Conservation (phyloP, 2,329 filamentous ascomycete genomes). For the Aspergillus texensis region DNA sequence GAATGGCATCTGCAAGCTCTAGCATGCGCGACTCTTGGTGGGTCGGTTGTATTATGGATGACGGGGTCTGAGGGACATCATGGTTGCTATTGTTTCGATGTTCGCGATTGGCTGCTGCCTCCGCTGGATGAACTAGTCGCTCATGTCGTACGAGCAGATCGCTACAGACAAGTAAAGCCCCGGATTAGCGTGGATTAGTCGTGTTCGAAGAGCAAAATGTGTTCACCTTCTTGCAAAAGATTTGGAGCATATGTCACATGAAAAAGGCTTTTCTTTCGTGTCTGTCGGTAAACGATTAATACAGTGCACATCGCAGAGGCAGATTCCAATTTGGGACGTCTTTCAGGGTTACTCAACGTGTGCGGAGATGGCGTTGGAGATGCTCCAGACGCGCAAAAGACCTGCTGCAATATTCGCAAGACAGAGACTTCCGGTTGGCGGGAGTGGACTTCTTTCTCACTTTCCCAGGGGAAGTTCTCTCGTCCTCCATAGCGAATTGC, state of each 20-base stretch:
- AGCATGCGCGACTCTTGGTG: slow-evolving; percentile 49
- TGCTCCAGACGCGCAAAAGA: slow-evolving; percentile 53
- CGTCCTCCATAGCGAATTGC: slow-evolving; percentile 43
- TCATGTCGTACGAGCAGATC: slow-evolving; percentile 54
- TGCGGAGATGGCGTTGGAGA: slow-evolving; percentile 55
- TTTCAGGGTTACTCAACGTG: slow-evolving; percentile 47
- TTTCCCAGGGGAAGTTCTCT: slow-evolving; percentile 37
- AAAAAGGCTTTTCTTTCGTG: slow-evolving; percentile 54
- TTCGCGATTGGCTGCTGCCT: slow-evolving; percentile 44
- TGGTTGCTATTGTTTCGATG: slow-evolving; percentile 36
- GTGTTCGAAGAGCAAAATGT: slow-evolving; percentile 5
- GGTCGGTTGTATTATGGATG: slow-evolving; percentile 40
- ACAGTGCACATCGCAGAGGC: background rate
- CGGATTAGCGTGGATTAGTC: slow-evolving; percentile 26
- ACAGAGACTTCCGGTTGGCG: slow-evolving; percentile 49
- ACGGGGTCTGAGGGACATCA: slow-evolving; percentile 37
- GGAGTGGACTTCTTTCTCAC: slow-evolving; percentile 44
- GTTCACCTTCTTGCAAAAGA: slow-evolving; percentile 51
- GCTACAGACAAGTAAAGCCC: slow-evolving; percentile 31
- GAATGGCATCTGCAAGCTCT: slow-evolving; percentile 48
- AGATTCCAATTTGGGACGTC: slow-evolving; percentile 12
- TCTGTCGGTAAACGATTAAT: slow-evolving; percentile 39
- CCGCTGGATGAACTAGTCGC: slow-evolving; percentile 50
- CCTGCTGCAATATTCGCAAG: slow-evolving; percentile 52
- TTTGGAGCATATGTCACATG: slow-evolving; percentile 53